Evolutionary conservation across 176 grass and related monocot species (phyloP).

Genomic region (Juncus effusus): DNA sequence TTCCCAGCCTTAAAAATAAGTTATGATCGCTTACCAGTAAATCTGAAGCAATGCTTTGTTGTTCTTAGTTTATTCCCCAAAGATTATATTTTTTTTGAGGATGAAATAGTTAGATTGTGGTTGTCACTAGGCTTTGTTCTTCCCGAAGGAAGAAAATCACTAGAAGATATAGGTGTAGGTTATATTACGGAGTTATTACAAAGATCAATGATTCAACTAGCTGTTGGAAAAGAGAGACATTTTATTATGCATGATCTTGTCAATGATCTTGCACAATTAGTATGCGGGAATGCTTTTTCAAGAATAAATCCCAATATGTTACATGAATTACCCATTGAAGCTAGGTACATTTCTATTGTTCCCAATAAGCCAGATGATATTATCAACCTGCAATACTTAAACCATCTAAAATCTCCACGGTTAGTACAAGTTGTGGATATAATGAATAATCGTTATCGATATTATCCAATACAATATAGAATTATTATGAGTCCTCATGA

Average conservation of each 20-base stretch:
- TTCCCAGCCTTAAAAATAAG: conserved; percentile 19
- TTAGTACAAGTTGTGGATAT: conserved; percentile 15
- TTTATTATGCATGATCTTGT: conserved; percentile 33
- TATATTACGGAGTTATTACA: conserved; percentile 16
- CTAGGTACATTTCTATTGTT: conserved; percentile 7
- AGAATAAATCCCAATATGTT: background rate
- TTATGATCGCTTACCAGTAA: conserved; percentile 14
- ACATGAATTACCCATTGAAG: background rate
- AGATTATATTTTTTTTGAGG: conserved; percentile 17
- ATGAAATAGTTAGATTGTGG: conserved; percentile 25
- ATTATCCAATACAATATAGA: too few species aligned
- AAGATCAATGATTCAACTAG: conserved; percentile 29
- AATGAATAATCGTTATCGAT: background rate
- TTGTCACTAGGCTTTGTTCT: conserved; percentile 18
- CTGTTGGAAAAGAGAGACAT: background rate
- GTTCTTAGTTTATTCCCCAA: conserved; percentile 27
- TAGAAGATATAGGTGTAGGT: conserved; percentile 18
- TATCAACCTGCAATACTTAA: background rate
- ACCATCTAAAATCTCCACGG: conserved; percentile 3
- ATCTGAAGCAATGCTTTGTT: conserved; percentile 24
- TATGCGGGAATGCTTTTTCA: conserved; percentile 11
- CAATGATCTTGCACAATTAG: conserved; percentile 19
- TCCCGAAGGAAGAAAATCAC: background rate
- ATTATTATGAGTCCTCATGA: background rate
- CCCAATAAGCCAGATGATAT: background rate